Conservation (phyloP, 805 yeast genomes). For the Candida vaughaniae region DNA sequence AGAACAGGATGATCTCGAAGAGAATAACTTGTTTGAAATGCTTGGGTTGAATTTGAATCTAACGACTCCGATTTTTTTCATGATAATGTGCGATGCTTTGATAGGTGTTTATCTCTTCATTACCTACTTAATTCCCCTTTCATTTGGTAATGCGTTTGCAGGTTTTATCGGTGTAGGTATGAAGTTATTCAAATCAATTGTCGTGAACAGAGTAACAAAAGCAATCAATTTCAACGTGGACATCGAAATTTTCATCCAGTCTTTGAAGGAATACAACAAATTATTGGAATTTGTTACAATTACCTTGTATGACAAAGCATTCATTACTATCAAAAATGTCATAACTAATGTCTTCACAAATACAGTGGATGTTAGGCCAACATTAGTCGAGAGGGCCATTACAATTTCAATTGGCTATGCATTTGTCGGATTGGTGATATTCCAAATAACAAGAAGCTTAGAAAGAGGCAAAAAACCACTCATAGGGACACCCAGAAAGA, state of each 20-base stretch:
- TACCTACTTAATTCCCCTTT: slow-evolving; percentile 49
- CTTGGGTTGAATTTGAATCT: slow-evolving; percentile 36
- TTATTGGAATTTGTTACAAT: neutral
- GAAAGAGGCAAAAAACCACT: slow-evolving; percentile 41
- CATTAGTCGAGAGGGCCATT: slow-evolving; percentile 36
- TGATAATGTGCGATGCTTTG: slow-evolving; percentile 29
- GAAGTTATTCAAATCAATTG: slow-evolving; percentile 1
- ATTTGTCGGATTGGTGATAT: slow-evolving; percentile 21
- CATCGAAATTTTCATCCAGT: neutral
- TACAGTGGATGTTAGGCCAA: slow-evolving; percentile 22
- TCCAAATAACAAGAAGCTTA: slow-evolving; percentile 30
- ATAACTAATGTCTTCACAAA: neutral
- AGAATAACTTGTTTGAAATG: slow-evolving; percentile 26
- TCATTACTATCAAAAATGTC: neutral
- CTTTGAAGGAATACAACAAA: neutral
- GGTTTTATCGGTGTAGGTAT: slow-evolving; percentile 14
- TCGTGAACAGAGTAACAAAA: neutral
- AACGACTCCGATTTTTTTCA: slow-evolving; percentile 34
- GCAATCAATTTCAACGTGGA: neutral
- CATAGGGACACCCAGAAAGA: slow-evolving; percentile 47
- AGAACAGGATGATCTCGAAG: slow-evolving; percentile 5
- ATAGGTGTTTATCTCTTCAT: slow-evolving; percentile 38
- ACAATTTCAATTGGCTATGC: slow-evolving; percentile 36
- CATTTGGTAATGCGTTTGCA: slow-evolving; percentile 34
- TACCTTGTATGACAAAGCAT: slow-evolving; percentile 2